Evolutionary conservation across 1,139 yeast genomes (phyloP).

Genomic region (Blastobotrys raffinosifermentans): DNA sequence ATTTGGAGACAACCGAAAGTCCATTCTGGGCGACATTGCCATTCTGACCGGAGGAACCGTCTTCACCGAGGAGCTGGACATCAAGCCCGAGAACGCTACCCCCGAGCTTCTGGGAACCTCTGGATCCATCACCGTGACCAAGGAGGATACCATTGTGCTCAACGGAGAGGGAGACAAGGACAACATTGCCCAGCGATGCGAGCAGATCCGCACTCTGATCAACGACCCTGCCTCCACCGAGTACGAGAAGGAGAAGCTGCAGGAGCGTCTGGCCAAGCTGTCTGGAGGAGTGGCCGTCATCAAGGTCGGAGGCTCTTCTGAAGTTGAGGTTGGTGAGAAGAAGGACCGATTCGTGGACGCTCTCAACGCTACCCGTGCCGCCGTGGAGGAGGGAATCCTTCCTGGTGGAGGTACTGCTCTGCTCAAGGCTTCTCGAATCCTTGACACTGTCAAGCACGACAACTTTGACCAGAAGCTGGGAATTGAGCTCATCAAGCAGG

Average conservation of each 20-base stretch:
- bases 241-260: conserved; percentile 95
- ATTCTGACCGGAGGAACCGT: conserved; percentile 97
- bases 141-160: conserved; percentile 93
- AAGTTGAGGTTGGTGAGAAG: conserved; percentile 99
- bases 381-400: conserved; percentile 97
- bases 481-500: conserved; percentile 90
- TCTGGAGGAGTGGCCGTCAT: conserved; percentile 99
- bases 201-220: conserved; percentile 86
- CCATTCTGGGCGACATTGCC: conserved; percentile 95
- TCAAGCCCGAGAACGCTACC: conserved; percentile 95
- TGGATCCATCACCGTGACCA: conserved; percentile 89
- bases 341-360: conserved; percentile 99
- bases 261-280: conserved; percentile 96
- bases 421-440: conserved; percentile 83
- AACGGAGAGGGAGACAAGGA: conserved; percentile 96
- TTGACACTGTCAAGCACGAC: conserved; percentile 72
- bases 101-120: conserved; percentile 88
- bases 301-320: conserved; percentile 97
- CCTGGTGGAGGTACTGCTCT: conserved; percentile 99
- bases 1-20: conserved; percentile 98
- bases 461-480: conserved; percentile 98
- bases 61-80: conserved; percentile 95
- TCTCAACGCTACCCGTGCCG: conserved; percentile 98
- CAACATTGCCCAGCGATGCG: conserved; percentile 83
- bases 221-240: conserved; percentile 72